Evolutionary conservation across 148 eudicot species (phyloP), one percentile per base, ranked within the genome.

Genomic region (Persicaria tinctoria): DNA sequence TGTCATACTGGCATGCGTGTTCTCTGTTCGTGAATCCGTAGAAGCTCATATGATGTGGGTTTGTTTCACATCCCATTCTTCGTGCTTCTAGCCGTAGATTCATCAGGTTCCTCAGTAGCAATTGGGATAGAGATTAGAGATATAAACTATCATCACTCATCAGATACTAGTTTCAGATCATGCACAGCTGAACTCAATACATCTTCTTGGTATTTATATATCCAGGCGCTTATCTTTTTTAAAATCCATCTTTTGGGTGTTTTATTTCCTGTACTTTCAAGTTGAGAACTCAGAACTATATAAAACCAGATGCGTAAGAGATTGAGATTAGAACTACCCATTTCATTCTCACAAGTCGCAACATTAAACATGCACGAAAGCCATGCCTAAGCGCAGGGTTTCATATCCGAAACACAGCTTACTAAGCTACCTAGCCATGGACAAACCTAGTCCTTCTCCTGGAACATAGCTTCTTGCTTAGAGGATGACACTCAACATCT

Each of bases 401-500:
- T 55, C 59, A 55, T 14, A 55, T 55, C 59, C 7, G 59, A 55
- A 55, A n/a, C 59, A 55, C 59, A 55, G 7, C 18, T 55, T 55
- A 55, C 59, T n/a, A 55, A 53, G 16, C 56, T 53, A 53, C 56
- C 56, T 53, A 53, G 56, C 17, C 56, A 53, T 4, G 56, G 56
- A 53, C 56, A 53, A 53, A 53, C 56, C 17, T 53, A 53, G n/a
- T 12, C 56, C n/a, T 12, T 12, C 4, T 12, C 16, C 16, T 53
- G 53, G 53, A 6, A 50, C 8, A 50, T 50, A 17, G 23, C 7
- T n/a, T 56, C 23, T n/a, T 11, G 0, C 62, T 60, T 66, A 87
- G 73, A 92, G 78, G 71, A 86, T 78, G 66, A 80, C 93, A 84
- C 76, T 84, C 27, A 92, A 68, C 82, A 92, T 76, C 66, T 90